Evolutionary conservation across 2,329 filamentous ascomycete species (phyloP).

Genomic region (Bisporella sp.): DNA sequence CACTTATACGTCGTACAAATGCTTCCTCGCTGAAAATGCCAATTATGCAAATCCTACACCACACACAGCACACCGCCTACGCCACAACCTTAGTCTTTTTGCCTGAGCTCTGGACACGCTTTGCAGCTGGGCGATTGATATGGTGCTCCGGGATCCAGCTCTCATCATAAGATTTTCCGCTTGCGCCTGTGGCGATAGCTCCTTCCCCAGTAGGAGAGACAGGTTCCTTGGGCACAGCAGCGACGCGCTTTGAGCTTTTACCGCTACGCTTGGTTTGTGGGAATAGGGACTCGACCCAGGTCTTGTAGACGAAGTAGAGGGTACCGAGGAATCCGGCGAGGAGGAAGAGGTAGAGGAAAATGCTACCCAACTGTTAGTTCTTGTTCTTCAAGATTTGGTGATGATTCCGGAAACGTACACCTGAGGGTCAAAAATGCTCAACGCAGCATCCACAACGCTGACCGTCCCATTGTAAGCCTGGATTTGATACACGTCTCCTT

Average conservation of each 20-base stretch:
- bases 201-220: slow-evolving; percentile 60
- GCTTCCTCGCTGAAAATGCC: neutral
- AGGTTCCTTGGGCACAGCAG: slow-evolving; percentile 44
- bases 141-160: slow-evolving; percentile 49
- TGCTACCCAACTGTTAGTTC: slow-evolving; percentile 44
- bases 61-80: slow-evolving; percentile 2
- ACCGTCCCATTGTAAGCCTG: slow-evolving; percentile 77
- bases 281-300: slow-evolving; percentile 94
- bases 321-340: slow-evolving; percentile 69
- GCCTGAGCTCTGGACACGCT: slow-evolving; percentile 53
- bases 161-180: slow-evolving; percentile 26
- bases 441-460: slow-evolving; percentile 81
- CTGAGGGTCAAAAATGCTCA: slow-evolving; percentile 89
- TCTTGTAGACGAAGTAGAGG: slow-evolving; percentile 95
- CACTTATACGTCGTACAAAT: too few relatives aligned
- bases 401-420: slow-evolving; percentile 55
- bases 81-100: slow-evolving; percentile 17
- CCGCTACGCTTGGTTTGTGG: slow-evolving; percentile 66
- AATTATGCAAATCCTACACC: neutral
- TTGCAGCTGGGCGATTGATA: slow-evolving; percentile 74
- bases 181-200: slow-evolving; percentile 25
- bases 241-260: slow-evolving; percentile 36
- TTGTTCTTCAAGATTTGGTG: neutral
- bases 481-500: slow-evolving; percentile 67
- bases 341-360: slow-evolving; percentile 96